These are phyloP conservation scores for Saraca asoca DNA, from an alignment of 331 rosid genomes.

Conservation along the genomic window DNA sequence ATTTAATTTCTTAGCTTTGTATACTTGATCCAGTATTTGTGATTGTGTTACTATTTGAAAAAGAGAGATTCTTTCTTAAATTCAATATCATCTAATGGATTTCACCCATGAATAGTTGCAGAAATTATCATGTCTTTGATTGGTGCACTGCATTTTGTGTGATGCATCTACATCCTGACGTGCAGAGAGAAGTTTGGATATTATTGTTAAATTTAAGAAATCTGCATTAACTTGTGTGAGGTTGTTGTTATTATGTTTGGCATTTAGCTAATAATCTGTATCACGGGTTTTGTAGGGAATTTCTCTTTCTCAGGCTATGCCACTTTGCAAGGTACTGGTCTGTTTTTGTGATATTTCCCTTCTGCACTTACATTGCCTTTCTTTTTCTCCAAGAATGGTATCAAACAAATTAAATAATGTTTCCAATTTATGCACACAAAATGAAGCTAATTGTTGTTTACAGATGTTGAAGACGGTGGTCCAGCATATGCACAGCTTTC, in stretches of 20 bases:
- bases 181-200: background rate
- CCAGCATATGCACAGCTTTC: slow-evolving; percentile 59
- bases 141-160: background rate
- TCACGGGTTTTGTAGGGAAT: slow-evolving; percentile 38
- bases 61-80: background rate
- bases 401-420: background rate
- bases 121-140: background rate
- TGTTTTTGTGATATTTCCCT: slow-evolving; percentile 10
- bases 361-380: background rate
- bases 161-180: background rate
- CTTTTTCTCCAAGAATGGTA: slow-evolving; percentile 3
- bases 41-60: background rate
- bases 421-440: background rate
- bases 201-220: slow-evolving; percentile 15
- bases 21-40: background rate
- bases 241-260: background rate
- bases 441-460: slow-evolving; percentile 27
- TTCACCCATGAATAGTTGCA: background rate
- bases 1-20: background rate
- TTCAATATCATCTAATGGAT: background rate
- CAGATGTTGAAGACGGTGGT: slow-evolving; percentile 57
- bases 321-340: slow-evolving; percentile 50
- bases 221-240: background rate
- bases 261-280: slow-evolving; percentile 26
- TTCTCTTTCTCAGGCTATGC: slow-evolving; percentile 48